These are phyloP conservation scores for Calocera viscosa DNA, from an alignment of 768 basidiomycete species.

Conservation along the genomic window DNA sequence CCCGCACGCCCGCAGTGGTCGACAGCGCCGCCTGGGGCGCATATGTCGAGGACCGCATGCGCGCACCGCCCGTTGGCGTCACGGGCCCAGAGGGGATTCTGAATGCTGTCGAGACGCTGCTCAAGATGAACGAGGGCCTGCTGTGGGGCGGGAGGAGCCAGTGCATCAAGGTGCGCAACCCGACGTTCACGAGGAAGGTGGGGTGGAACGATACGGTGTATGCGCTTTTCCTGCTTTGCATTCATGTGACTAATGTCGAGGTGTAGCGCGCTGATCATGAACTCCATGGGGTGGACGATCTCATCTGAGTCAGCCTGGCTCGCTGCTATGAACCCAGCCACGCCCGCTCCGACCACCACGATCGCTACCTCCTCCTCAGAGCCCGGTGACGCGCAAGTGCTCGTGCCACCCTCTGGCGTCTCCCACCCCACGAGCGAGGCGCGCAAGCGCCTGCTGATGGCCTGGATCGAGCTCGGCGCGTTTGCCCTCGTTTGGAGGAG, in stretches of 20 bases:
- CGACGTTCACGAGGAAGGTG: not conserved
- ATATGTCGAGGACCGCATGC: not conserved
- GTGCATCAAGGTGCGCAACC: not conserved
- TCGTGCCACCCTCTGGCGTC: not conserved
- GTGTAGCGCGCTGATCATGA: not conserved
- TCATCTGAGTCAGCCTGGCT: not conserved
- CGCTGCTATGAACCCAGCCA: not conserved
- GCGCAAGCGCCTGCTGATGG: not conserved
- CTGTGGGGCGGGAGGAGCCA: not conserved
- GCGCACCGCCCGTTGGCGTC: not conserved
- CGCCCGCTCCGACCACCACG: not conserved
- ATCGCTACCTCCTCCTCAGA: too few relatives aligned
- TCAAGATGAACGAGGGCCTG: slow-evolving; percentile 5
- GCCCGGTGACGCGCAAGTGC: not conserved
- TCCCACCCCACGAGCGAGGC: not conserved
- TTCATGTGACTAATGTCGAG: not conserved
- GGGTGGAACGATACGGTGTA: slow-evolving; percentile 2
- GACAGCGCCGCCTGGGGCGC: not conserved
- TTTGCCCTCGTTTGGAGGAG: not conserved
- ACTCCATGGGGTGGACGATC: not conserved
- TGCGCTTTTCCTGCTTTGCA: too few relatives aligned
- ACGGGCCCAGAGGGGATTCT: not conserved
- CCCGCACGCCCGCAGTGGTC: not conserved
- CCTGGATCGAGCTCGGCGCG: slow-evolving; percentile 5
- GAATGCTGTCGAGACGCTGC: not conserved